Base-by-base conservation (phyloP, 257 asterid species). In the Catharanthus roseus region DNA sequence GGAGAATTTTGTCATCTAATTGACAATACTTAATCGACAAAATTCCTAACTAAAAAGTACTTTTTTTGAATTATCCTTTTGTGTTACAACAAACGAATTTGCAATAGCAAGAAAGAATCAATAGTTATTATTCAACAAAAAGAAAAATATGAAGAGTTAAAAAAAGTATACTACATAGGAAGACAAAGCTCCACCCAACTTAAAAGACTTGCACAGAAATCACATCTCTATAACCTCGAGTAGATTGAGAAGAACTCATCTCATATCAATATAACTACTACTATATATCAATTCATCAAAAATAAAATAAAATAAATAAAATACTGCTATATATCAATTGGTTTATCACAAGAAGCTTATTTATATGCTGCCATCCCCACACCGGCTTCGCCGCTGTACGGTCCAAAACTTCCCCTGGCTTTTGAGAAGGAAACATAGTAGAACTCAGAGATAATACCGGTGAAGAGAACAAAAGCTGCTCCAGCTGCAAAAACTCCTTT, bases 401-500 rank as follows among this genome's bases (percentile, higher is more conserved):
- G 77, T 24, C 69, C 26, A 21, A 50, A 73, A 75, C 80, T 67
- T 36, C 79, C 91, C 70, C 82, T 77, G 3, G 99, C 81, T 75
- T 77, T 88, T 28, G 93, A 84, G 58, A 80, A 91, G 28, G 84
- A 82, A 42, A 79, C 77, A 60, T 89, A 91, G 80, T 85, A 95
- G 68, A 91, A 83, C 82, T 89, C 84, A 0, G 97, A 91, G 75
- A 88, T 54, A n/a, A 95, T 83, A 77, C 79, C 81, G 0, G 96
- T 91, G 89, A 95, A 80, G 39, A 95, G 62, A 33, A 80, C 74
- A 29, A 95, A 95, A 2, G 97, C 90, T 0, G 99, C 96, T 54
- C 97, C 99, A 1, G 99, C 96, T 5, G 93, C 99, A 39, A 95
- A 95, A 10, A 92, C 96, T 10, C 99, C 99, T 78, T 87, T 95